Base-by-base conservation (phyloP, 352 stramenopile species). In the Elongisporangium senticosum region DNA sequence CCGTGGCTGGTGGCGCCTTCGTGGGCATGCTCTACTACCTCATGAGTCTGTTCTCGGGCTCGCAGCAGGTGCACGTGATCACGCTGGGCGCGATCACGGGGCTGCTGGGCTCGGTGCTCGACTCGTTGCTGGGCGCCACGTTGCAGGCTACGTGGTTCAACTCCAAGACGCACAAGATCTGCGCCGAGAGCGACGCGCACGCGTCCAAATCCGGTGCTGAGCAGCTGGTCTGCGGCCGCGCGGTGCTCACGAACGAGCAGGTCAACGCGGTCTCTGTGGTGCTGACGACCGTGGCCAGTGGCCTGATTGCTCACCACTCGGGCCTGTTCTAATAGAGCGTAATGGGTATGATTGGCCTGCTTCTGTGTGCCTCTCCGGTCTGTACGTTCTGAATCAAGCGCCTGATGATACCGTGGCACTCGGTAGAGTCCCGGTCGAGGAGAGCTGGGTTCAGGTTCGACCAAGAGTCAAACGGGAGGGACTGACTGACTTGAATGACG, bases 111-210 rank as follows among this genome's bases (percentile, higher is more conserved):
- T 95, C 80, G 23, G 49, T 95, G 28, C 21, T 96, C 5, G 89
- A 97, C 64, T 96, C 87, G 55, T 43, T 95, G 10, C 71, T 97
- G 0, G 89, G 89, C 15, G 89, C 83, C 8, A 93, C 84, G 37
- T 55, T 96, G 54, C 89, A 97, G 62, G 61, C 65, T 40, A 93
- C 83, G 43, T 87, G 75, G 62, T 95, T 82, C 53, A 74, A 90
- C 61, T 50, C 56, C 8, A 62, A 67, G 37, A 78, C 69, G 17
- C 71, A 78, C 37, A 77, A 76, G 55, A 86, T 95, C 62, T 89
- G 85, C 70, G 59, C 72, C 26, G 70, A 82, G 53, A 47, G 50
- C 20, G 19, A 40, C 39, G 15, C 39, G 4, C 65, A 53, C 40
- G 26, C 70, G 0, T 62, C 56, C 22, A 2, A 49, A 53, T 22